Conservation (phyloP, 2,329 filamentous ascomycete species). For the Aspergillus unguis region DNA sequence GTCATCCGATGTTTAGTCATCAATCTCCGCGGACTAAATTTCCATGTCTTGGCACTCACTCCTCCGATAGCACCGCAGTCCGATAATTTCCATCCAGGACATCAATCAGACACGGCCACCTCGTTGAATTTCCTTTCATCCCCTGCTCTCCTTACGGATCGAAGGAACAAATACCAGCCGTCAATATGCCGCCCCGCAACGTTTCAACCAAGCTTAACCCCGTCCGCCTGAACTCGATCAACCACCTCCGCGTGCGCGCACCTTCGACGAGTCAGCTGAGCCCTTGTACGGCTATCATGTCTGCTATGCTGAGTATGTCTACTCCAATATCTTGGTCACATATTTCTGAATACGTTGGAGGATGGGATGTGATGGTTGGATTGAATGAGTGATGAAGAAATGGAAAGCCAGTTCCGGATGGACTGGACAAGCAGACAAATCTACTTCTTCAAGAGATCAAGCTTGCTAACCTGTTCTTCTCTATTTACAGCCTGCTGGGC, state of each 20-base stretch:
- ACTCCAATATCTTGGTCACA: neutral
- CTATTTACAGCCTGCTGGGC: conserved; percentile 44
- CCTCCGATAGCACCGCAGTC: conserved; percentile 4
- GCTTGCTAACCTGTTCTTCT: neutral
- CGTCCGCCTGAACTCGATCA: conserved; percentile 46
- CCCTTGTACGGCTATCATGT: conserved; percentile 65
- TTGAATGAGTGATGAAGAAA: neutral
- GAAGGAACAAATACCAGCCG: neutral
- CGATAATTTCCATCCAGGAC: neutral
- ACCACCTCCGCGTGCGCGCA: conserved; percentile 60
- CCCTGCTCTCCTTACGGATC: neutral
- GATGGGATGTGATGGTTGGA: conserved; percentile 23
- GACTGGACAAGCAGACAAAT: neutral
- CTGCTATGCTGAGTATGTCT: conserved; percentile 60
- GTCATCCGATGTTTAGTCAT: conserved; percentile 5
- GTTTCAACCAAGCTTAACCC: conserved; percentile 45
- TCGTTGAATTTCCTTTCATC: neutral
- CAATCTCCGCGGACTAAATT: conserved; percentile 7
- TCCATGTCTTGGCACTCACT: conserved; percentile 4
- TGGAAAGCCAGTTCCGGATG: too few species aligned
- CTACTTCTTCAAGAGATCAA: neutral
- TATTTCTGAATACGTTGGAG: too few species aligned
- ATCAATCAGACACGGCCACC: too few species aligned
- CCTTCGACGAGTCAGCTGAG: conserved; percentile 62
- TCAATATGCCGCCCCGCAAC: conserved; percentile 44